These are phyloP conservation scores for Cutaneotrichosporon dermatis DNA, from an alignment of 1,284 basidiomycete genomes.

Conservation along the genomic window DNA sequence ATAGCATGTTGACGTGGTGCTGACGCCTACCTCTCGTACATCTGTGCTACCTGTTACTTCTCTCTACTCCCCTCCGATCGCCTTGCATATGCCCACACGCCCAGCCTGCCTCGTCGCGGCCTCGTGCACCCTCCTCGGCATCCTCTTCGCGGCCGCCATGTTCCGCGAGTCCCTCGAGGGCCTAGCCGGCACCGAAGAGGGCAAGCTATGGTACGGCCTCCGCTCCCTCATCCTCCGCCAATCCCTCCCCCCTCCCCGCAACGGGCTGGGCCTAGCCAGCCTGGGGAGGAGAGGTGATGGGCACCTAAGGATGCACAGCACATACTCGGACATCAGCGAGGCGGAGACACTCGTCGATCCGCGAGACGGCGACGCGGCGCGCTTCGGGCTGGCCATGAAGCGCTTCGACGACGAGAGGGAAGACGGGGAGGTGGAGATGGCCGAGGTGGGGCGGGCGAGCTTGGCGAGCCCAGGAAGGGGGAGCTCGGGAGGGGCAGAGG, in stretches of 20 bases:
- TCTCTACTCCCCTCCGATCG: too few relatives aligned
- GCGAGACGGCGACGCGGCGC: not conserved
- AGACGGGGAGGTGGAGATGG: not conserved
- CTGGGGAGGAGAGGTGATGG: not conserved
- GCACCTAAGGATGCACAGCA: not conserved
- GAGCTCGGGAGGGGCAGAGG: too few relatives aligned
- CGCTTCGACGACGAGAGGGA: not conserved
- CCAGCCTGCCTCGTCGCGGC: constrained; percentile 49
- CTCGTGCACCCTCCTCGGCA: constrained; percentile 45
- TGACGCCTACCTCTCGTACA: too few relatives aligned
- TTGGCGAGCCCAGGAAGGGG: too few relatives aligned
- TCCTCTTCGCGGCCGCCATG: constrained; percentile 48
- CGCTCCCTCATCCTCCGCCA: too few relatives aligned
- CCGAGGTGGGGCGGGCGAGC: not conserved
- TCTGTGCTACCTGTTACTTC: too few relatives aligned
- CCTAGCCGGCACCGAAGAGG: not conserved
- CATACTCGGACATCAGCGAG: not conserved
- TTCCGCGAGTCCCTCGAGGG: constrained; percentile 34
- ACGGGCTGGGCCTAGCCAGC: too few relatives aligned
- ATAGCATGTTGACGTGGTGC: too few relatives aligned
- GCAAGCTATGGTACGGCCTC: too few relatives aligned
- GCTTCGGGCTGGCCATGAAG: not conserved
- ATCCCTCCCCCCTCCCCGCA: too few relatives aligned
- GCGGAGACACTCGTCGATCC: constrained; percentile 4
- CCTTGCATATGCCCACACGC: too few relatives aligned